Percentiles rank a stretch among this genome's conserved stretches.
phyloP scores from a whole-genome alignment of 75 land plant species.

The Isoetes taiwanensis region DNA sequence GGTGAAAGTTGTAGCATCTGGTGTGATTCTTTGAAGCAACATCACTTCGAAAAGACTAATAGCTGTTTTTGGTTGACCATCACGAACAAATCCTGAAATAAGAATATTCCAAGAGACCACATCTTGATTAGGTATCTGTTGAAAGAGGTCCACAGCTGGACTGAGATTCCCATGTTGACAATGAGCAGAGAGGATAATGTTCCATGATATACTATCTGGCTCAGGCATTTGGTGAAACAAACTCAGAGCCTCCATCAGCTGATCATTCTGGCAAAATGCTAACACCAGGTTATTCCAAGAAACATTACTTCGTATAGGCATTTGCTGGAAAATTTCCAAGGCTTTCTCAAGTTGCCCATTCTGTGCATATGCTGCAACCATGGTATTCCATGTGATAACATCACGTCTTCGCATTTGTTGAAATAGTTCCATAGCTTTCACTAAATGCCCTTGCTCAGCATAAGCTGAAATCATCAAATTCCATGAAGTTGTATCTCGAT shows the following conservation, averaged over 20 bases:
- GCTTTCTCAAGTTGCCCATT: slow-evolving; percentile 9
- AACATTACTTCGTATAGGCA: slow-evolving; percentile 18
- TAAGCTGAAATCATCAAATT: no score
- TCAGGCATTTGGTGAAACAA: slow-evolving; percentile 14
- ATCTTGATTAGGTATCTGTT: neutral
- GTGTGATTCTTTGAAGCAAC: no score
- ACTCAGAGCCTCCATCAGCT: slow-evolving; percentile 9
- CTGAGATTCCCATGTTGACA: slow-evolving; percentile 19
- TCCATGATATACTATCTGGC: slow-evolving; percentile 28
- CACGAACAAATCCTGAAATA: neutral
- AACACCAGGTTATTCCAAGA: neutral
- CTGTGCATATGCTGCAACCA: neutral
- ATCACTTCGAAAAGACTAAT: slow-evolving; percentile 19
- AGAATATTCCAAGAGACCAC: neutral
- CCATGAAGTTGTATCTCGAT: no score
- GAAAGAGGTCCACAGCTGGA: slow-evolving; percentile 13
- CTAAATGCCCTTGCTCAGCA: no score
- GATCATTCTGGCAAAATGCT: neutral
- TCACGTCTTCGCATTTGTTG: neutral
- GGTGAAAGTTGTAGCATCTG: no score
- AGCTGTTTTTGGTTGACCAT: slow-evolving; percentile 14
- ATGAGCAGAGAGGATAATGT: slow-evolving; percentile 21
- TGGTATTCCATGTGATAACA: neutral
- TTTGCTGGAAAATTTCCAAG: neutral
- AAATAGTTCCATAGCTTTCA: neutral